These are phyloP conservation scores for Marasmius oreades DNA, from an alignment of 1,284 basidiomycete species.

Conservation along the genomic window DNA sequence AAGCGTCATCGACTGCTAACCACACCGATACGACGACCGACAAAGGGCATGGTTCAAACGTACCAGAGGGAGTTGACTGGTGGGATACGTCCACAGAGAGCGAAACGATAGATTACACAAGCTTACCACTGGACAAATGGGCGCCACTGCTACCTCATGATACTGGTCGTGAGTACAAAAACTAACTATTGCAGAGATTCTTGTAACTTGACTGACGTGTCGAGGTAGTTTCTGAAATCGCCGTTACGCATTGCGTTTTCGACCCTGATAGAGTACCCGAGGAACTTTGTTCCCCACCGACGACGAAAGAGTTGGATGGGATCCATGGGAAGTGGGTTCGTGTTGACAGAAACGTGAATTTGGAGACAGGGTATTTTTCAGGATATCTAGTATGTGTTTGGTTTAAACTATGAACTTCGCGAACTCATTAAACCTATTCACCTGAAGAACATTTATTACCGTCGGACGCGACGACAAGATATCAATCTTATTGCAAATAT, in stretches of 20 bases:
- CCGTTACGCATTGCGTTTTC: constrained; percentile 68
- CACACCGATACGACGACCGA: not conserved
- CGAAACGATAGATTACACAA: constrained; percentile 48
- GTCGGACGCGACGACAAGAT: constrained; percentile 78
- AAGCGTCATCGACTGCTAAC: constrained; percentile 12
- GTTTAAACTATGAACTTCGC: constrained; percentile 3
- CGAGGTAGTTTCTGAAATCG: constrained; percentile 72
- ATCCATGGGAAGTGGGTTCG: constrained; percentile 87
- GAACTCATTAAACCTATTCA: constrained; percentile 6
- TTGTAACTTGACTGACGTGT: constrained; percentile 7
- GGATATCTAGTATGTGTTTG: constrained; percentile 47
- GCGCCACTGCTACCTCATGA: constrained; percentile 76
- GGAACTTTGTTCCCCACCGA: constrained; percentile 64
- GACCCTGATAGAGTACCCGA: constrained; percentile 47
- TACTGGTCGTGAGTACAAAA: constrained; percentile 64
- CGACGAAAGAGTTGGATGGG: constrained; percentile 71
- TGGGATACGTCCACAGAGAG: constrained; percentile 57
- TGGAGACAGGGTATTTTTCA: constrained; percentile 52
- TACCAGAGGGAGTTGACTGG: constrained; percentile 53
- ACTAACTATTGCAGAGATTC: constrained; percentile 10
- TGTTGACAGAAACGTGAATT: constrained; percentile 74
- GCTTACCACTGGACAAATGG: constrained; percentile 81
- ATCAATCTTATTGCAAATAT: constrained; percentile 67
- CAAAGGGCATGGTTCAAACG: constrained; percentile 12
- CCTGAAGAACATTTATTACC: constrained; percentile 73